phyloP scores from a whole-genome alignment of 129 eudicot species.

The Apium graveolens region DNA sequence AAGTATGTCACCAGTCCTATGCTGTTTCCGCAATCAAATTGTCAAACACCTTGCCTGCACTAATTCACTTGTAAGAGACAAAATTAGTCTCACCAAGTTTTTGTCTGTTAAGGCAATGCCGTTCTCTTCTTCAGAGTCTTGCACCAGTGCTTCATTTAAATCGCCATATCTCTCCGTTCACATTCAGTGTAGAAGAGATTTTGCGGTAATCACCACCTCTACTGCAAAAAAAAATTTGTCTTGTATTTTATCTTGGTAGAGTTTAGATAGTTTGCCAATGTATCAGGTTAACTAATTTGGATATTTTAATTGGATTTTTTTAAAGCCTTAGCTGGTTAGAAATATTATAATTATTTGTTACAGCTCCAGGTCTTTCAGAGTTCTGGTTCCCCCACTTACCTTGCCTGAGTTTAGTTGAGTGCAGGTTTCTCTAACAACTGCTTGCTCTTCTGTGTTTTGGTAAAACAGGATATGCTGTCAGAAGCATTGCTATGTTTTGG shows the following conservation, averaged over 20 bases:
- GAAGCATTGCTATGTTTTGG: constrained; percentile 75
- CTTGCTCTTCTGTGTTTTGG: constrained; percentile 4
- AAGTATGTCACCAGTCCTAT: constrained; percentile 11
- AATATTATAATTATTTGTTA: background rate
- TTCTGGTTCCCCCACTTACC: background rate
- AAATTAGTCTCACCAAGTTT: constrained; percentile 9
- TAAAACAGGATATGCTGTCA: constrained; percentile 53
- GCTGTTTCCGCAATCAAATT: constrained; percentile 52
- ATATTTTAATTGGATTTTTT: no score
- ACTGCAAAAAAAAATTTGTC: background rate
- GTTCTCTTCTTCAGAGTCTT: constrained; percentile 28
- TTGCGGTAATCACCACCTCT: constrained; percentile 40
- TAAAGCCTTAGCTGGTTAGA: background rate
- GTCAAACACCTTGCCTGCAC: constrained; percentile 59
- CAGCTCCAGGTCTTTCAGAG: background rate
- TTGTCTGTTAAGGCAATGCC: constrained; percentile 18
- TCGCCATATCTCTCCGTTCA: constrained; percentile 51
- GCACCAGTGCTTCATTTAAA: constrained; percentile 27
- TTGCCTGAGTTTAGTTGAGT: background rate
- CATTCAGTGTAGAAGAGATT: constrained; percentile 48
- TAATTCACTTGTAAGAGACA: constrained; percentile 3
- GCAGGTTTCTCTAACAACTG: background rate
- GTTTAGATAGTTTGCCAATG: background rate
- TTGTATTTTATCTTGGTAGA: background rate
- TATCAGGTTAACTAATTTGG: no score